These are phyloP conservation scores for Dendrothele bispora DNA, from an alignment of 768 basidiomycete genomes.

Conservation along the genomic window DNA sequence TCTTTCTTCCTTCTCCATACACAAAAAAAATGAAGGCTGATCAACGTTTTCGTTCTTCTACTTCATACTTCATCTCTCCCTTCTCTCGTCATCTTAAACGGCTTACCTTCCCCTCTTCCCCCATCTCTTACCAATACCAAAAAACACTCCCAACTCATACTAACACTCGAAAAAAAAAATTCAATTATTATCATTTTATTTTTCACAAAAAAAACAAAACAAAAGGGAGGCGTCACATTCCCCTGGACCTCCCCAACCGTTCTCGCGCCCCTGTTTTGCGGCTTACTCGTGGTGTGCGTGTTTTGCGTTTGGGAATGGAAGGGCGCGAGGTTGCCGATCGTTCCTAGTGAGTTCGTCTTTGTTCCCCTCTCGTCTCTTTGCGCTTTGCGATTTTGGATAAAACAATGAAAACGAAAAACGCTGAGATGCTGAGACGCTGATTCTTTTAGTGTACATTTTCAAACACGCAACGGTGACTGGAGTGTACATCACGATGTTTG, in stretches of 20 bases:
- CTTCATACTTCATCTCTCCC: slow-evolving; percentile 8
- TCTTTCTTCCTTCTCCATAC: too few relatives aligned
- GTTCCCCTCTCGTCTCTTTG: not conserved
- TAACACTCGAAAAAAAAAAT: too few relatives aligned
- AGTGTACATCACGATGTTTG: slow-evolving; percentile 68
- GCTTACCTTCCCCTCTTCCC: not conserved
- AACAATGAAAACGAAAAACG: too few relatives aligned
- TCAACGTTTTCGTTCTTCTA: not conserved
- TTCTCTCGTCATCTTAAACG: not conserved
- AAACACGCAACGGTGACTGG: slow-evolving; percentile 63
- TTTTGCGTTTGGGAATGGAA: slow-evolving; percentile 79
- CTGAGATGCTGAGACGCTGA: not conserved
- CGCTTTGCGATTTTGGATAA: too few relatives aligned
- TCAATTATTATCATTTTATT: too few relatives aligned
- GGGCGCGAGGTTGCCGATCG: slow-evolving; percentile 65
- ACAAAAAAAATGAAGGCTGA: too few relatives aligned
- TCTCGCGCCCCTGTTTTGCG: slow-evolving; percentile 56
- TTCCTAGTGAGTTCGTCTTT: slow-evolving; percentile 53
- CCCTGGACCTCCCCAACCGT: slow-evolving; percentile 72
- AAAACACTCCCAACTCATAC: too few relatives aligned
- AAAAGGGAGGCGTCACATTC: slow-evolving; percentile 69
- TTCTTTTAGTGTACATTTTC: slow-evolving; percentile 67
- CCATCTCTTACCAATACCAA: too few relatives aligned
- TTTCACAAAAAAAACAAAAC: too few relatives aligned
- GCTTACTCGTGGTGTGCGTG: slow-evolving; percentile 48